Evolutionary conservation across 2,329 filamentous ascomycete species (phyloP), one percentile per base, ranked within the genome.

Genomic region (Chrysosporium keratinophilum): DNA sequence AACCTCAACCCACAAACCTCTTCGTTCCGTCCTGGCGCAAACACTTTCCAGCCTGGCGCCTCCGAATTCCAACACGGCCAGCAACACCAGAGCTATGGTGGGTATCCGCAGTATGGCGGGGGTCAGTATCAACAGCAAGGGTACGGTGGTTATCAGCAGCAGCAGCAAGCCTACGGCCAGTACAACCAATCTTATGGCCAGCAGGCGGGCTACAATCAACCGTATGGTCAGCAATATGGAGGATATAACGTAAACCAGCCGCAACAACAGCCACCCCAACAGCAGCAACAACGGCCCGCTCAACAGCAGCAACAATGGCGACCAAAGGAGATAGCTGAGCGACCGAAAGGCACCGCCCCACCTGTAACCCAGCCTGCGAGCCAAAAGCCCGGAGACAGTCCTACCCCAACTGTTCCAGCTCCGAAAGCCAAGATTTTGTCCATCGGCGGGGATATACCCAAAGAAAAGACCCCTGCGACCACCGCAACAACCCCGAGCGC

Each of bases 391-490:
- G 77, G 61, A 69, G 53, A 64, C 31, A 62, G 61, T 44, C 49
- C 65, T 23, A 58, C 63, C 11, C 56, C 62, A 43, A 65, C 69
- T 44, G 64, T 73, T 33, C 64, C 71, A 49, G 68, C 72, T 4
- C 76, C 78, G 11, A 78, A 78, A 66, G 72, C 79, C 42, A 83
- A 83, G 69, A 79, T 81, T 3, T 69, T 83, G 33, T 80, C 79
- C 15, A 78, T 83, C 47, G 78, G 79, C 54, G 76, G 72, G 35
- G 78, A 80, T 42, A 61, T 76, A 11, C 76, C 79, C 31, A 82
- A 83, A 66, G 76, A 84, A 34, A 90, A 90, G 70, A 85, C 91
- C n/a, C 76, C 90, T 28, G 85, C 85, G 44, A 84, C 95, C 54
- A 85, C 69, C 3, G 56, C 67, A 31, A 59, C 62, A 11, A 61